These are phyloP conservation scores for Penicillium aurantiogriseum DNA, from an alignment of 2,329 filamentous ascomycete species.

Conservation along the genomic window DNA sequence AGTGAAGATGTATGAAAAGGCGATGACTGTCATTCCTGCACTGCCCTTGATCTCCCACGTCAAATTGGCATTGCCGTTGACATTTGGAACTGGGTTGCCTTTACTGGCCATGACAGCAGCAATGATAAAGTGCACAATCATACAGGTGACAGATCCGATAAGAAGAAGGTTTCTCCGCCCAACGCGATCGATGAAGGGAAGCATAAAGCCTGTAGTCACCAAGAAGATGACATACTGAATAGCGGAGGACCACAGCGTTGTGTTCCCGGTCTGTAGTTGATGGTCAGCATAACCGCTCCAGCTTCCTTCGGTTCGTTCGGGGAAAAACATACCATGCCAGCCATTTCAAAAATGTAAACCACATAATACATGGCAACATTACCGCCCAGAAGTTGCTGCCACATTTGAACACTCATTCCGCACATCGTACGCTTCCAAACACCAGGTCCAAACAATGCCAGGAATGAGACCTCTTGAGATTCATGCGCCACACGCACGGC, in stretches of 20 bases:
- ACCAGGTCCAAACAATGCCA: slow-evolving; percentile 47
- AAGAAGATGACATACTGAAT: slow-evolving; percentile 60
- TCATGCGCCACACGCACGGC: slow-evolving; percentile 34
- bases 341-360: slow-evolving; percentile 62
- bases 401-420: slow-evolving; percentile 55
- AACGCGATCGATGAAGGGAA: slow-evolving; percentile 52
- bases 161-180: slow-evolving; percentile 52
- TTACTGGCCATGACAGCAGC: slow-evolving; percentile 53
- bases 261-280: slow-evolving; percentile 34
- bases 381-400: slow-evolving; percentile 57
- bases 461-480: slow-evolving; percentile 33
- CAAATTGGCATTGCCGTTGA: slow-evolving; percentile 49
- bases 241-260: slow-evolving; percentile 52
- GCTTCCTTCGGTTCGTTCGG: neutral
- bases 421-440: slow-evolving; percentile 55
- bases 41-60: slow-evolving; percentile 50
- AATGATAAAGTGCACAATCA: slow-evolving; percentile 53
- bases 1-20: slow-evolving; percentile 59
- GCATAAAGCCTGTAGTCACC: slow-evolving; percentile 51
- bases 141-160: slow-evolving; percentile 47
- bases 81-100: slow-evolving; percentile 46
- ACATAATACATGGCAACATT: slow-evolving; percentile 62
- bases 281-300: neutral
- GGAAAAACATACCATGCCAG: slow-evolving; percentile 45
- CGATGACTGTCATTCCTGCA: slow-evolving; percentile 59